phyloP scores from a whole-genome alignment of 352 stramenopile species.

The Pythium dissimile region DNA sequence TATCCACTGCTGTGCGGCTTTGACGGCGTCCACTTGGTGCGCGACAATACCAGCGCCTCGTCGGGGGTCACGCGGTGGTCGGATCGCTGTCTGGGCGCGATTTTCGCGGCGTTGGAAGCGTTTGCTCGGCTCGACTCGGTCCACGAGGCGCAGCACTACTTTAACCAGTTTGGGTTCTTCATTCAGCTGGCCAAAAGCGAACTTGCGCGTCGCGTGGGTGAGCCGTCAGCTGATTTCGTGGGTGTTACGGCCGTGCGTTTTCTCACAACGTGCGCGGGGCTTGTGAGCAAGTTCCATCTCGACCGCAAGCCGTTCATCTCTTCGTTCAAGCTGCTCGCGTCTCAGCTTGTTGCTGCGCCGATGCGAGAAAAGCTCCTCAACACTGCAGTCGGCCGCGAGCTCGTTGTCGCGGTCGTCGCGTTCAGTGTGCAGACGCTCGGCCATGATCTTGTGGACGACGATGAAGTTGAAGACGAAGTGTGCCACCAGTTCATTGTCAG shows the following conservation, averaged over 20 bases:
- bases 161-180: conserved; percentile 52
- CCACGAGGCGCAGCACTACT: conserved; percentile 31
- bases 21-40: conserved; percentile 19
- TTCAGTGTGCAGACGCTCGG: conserved; percentile 32
- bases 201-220: conserved; percentile 7
- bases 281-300: conserved; percentile 59
- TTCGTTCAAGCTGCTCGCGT: conserved; percentile 32
- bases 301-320: conserved; percentile 27
- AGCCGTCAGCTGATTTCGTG: no score
- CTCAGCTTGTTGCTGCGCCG: conserved; percentile 1
- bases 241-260: conserved; percentile 47
- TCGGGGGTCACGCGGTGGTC: conserved; percentile 6
- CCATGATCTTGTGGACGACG: conserved; percentile 35
- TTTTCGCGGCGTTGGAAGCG: conserved; percentile 21
- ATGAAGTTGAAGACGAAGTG: conserved; percentile 53
- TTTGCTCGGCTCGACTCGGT: conserved; percentile 21
- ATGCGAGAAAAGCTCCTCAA: background rate
- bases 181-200: conserved; percentile 33
- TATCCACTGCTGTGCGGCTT: conserved; percentile 36
- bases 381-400: conserved; percentile 14
- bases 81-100: conserved; percentile 13
- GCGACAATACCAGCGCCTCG: background rate
- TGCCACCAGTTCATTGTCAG: conserved; percentile 18
- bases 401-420: conserved; percentile 28
- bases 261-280: conserved; percentile 27